Conservation (phyloP, 129 eudicot species). For the Flaveria bidentis region DNA sequence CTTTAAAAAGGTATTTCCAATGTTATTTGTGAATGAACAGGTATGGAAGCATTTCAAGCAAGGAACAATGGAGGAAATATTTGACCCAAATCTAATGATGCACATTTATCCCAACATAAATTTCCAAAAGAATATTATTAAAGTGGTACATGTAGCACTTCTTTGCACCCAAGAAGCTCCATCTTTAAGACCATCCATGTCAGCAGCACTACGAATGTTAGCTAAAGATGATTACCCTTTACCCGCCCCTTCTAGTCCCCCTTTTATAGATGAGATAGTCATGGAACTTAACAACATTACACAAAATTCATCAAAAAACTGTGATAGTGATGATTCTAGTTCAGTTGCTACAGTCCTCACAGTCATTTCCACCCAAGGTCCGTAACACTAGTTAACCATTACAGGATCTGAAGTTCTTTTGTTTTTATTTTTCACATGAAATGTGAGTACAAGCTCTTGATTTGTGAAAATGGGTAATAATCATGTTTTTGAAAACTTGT, state of each 20-base stretch:
- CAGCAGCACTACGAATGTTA: constrained; percentile 59
- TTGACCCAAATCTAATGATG: constrained; percentile 68
- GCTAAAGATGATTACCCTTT: constrained; percentile 54
- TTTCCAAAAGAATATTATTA: constrained; percentile 37
- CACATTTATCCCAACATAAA: constrained; percentile 31
- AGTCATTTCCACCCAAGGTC: constrained; percentile 60
- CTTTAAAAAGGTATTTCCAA: neutral
- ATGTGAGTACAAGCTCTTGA: neutral
- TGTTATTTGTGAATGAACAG: constrained; percentile 37
- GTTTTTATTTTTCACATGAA: neutral
- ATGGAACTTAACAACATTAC: constrained; percentile 58
- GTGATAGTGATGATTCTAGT: constrained; percentile 23
- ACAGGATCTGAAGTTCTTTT: neutral
- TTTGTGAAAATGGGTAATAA: neutral
- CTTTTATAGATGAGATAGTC: constrained; percentile 65
- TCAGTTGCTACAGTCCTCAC: constrained; percentile 59
- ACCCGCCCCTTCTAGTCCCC: constrained; percentile 67
- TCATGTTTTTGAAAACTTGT: neutral
- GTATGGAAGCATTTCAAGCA: constrained; percentile 78
- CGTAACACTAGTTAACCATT: constrained; percentile 26
- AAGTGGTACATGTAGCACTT: constrained; percentile 73
- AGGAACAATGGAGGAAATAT: constrained; percentile 55
- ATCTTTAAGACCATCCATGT: constrained; percentile 71
- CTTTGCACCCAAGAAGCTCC: constrained; percentile 81
- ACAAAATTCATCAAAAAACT: constrained; percentile 27